Base-by-base conservation (phyloP, 176 grass and related monocot genomes). In the Cenchrus americanus region DNA sequence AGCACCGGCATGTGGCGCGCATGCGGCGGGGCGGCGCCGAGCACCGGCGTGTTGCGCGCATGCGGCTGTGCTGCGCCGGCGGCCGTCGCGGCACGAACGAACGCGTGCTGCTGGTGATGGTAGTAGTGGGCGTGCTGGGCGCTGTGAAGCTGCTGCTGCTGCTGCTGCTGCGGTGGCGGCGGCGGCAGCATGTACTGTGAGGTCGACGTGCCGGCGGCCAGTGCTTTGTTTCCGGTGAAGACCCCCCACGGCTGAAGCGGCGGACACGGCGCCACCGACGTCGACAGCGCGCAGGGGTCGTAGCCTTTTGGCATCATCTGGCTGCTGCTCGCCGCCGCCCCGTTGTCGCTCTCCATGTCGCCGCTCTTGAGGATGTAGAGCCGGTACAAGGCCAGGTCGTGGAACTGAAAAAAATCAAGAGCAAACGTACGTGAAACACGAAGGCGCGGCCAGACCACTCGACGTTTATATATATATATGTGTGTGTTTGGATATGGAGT, bases 381-480 rank as follows among this genome's bases (percentile, higher is more conserved):
- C 22, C 86, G 65, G 80, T 88, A 88, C 86, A 78, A 41, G 46
- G 86, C 86, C 30, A 83, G 12, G 10, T 52, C 22, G 53, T 58
- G 17, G 17, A 43, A 19, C 86, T 82, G 60, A 3, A 23, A 30
- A 30, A 48, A 15, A 78, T 18, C 18, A 24, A 44, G 27, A 72
- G 12, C n/a, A 8, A 69, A 15, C 64, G 32, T 67, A 18, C 50
- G 52, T 55, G 54, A 23, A 5, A 44, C 21, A 69, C 46, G 1
- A 51, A 70, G n/a, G 67, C 7, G 41, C 27, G 65, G 2, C 27
- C 27, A 30, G 27, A 37, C 34, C 34, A 5, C 34, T 37, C 34
- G 34, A 37, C 4, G 4, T 37, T 4, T 37, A 44, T 44, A 44
- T 8, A 44, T 44, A 44, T 3, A 37, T 37, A 37, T 37, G 4